phyloP scores from a whole-genome alignment of 257 asterid species.

The Nicotiana undulata region DNA sequence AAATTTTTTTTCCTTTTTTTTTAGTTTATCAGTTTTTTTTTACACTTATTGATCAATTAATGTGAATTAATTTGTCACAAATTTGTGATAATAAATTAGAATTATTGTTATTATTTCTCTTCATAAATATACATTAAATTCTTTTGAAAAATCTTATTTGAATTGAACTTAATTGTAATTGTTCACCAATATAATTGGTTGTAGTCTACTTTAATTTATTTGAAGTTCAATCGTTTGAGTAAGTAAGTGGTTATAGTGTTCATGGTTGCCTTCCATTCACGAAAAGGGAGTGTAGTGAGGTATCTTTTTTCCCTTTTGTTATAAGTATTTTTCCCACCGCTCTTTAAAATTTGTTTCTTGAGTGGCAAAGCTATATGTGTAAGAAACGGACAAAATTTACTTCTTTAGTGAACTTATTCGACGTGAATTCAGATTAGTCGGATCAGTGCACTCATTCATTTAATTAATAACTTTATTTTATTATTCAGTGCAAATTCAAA shows the following conservation, averaged over 20 bases:
- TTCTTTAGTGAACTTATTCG: neutral
- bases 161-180: too few relatives aligned
- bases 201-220: conserved; percentile 14
- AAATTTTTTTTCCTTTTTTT: neutral
- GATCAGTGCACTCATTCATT: too few relatives aligned
- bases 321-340: neutral
- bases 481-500: neutral
- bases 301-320: conserved; percentile 17
- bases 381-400: neutral
- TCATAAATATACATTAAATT: neutral
- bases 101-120: neutral
- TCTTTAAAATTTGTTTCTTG: neutral
- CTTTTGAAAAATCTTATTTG: neutral
- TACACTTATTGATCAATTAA: conserved; percentile 5
- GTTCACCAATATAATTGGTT: neutral
- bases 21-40: conserved; percentile 6
- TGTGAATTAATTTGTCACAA: neutral
- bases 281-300: conserved; percentile 50
- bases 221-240: conserved; percentile 32
- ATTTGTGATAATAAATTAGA: neutral
- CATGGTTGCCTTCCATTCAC: conserved; percentile 72
- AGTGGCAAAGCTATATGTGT: conserved; percentile 17
- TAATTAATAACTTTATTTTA: too few relatives aligned
- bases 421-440: neutral
- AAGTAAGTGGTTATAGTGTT: conserved; percentile 46